Evolutionary conservation across 225 moss, liverwort and hornwort species (phyloP).

Genomic region (Takakia lepidozioides): DNA sequence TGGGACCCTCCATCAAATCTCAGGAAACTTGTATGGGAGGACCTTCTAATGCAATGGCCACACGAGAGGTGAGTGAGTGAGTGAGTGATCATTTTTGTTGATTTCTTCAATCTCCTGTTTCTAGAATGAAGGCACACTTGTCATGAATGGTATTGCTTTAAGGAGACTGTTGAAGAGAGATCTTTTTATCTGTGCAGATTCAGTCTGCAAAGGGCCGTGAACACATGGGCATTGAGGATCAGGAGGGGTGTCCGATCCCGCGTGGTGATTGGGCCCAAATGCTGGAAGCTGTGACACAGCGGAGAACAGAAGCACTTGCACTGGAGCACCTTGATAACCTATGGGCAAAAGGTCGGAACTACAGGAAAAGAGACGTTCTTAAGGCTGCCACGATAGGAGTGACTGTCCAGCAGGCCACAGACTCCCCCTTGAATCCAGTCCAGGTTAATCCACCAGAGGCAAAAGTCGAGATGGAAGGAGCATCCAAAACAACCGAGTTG

Average conservation of each 20-base stretch:
- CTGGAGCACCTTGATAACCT: constrained; percentile 53
- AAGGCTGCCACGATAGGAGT: constrained; percentile 7
- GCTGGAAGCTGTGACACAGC: constrained; percentile 29
- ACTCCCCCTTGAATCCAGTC: constrained; percentile 8
- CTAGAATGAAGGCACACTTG: too few relatives aligned
- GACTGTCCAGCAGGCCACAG: constrained; percentile 8
- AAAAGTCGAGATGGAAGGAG: constrained; percentile 15
- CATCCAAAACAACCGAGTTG: constrained; percentile 15
- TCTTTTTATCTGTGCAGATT: too few relatives aligned
- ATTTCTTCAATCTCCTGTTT: too few relatives aligned
- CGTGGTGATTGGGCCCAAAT: constrained; percentile 64
- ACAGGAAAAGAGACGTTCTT: constrained; percentile 33
- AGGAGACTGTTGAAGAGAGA: too few relatives aligned
- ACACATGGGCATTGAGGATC: constrained; percentile 16
- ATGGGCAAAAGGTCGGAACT: constrained; percentile 49
- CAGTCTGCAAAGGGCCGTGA: constrained; percentile 9
- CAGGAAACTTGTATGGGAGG: too few relatives aligned
- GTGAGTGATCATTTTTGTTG: too few relatives aligned
- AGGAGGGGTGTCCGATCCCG: constrained; percentile 17
- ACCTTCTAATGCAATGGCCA: too few relatives aligned
- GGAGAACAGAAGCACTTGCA: constrained; percentile 37
- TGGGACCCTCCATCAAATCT: constrained; percentile 1
- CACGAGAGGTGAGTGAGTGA: too few relatives aligned
- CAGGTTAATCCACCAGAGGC: constrained; percentile 4
- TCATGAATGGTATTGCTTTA: too few relatives aligned